These are phyloP conservation scores for Chaetothyriales sp. DNA, from an alignment of 2,329 filamentous ascomycete species.

Conservation along the genomic window DNA sequence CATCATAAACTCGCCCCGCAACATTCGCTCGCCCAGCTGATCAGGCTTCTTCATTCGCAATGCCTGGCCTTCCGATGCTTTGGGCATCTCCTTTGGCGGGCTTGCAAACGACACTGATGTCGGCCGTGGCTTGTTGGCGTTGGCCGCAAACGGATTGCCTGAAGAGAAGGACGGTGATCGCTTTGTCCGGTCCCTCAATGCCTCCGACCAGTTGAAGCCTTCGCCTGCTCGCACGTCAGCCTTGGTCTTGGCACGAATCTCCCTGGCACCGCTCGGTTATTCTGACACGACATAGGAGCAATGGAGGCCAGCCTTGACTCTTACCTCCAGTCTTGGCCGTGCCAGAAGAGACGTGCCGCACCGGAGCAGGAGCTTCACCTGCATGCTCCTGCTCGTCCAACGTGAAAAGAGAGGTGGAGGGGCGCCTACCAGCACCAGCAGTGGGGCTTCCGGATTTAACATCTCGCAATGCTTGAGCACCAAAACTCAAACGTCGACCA, in stretches of 20 bases:
- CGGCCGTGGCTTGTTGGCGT: constrained; percentile 20
- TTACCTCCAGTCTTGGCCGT: constrained; percentile 29
- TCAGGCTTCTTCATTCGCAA: constrained; percentile 57
- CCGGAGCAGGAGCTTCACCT: not conserved
- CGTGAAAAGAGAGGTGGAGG: constrained; percentile 33
- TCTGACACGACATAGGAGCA: not conserved
- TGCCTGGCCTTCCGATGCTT: constrained; percentile 14
- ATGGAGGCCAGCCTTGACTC: constrained; percentile 43
- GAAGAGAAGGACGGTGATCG: constrained; percentile 44
- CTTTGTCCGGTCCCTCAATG: constrained; percentile 81
- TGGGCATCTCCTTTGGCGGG: constrained; percentile 33
- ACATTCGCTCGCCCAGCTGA: constrained; percentile 88
- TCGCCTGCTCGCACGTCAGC: constrained; percentile 48
- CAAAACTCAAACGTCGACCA: constrained; percentile 76
- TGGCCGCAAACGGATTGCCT: constrained; percentile 20
- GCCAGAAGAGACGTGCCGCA: constrained; percentile 12
- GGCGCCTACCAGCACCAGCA: constrained; percentile 49
- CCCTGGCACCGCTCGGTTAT: not conserved
- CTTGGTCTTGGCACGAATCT: not conserved
- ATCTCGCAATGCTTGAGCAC: constrained; percentile 62
- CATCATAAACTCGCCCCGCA: constrained; percentile 91
- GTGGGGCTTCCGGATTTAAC: constrained; percentile 51
- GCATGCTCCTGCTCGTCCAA: constrained; percentile 12
- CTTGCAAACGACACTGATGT: constrained; percentile 39
- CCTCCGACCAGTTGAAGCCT: constrained; percentile 95